These are phyloP conservation scores for Cercospora janseana DNA, from an alignment of 2,329 filamentous ascomycete species.

Conservation along the genomic window DNA sequence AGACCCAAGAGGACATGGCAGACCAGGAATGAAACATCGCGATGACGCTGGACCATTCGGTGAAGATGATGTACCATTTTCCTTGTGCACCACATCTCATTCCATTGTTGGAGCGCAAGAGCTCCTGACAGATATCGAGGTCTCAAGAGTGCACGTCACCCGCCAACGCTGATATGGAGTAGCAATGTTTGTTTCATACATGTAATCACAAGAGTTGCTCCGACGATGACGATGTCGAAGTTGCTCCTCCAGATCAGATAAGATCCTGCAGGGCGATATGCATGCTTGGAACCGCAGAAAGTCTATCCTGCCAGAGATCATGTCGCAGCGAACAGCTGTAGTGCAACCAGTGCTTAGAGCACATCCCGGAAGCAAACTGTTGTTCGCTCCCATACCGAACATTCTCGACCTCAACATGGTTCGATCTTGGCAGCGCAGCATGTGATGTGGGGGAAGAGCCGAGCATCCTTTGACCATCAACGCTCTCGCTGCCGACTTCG, in stretches of 20 bases:
- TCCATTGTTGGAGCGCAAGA: too few relatives aligned
- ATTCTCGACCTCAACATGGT: neutral
- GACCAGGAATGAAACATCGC: too few relatives aligned
- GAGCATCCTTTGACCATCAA: slow-evolving; percentile 2
- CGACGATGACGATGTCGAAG: neutral
- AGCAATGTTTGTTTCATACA: neutral
- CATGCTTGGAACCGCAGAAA: neutral
- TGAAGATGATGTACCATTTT: too few relatives aligned
- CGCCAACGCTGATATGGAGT: too few relatives aligned
- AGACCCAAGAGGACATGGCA: too few relatives aligned
- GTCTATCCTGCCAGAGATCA: neutral
- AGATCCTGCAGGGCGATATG: slow-evolving; percentile 9
- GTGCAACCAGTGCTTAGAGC: neutral
- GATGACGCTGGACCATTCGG: too few relatives aligned
- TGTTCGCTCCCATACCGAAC: neutral
- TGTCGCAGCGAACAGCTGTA: too few relatives aligned
- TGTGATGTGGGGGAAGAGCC: neutral
- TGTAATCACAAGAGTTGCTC: neutral
- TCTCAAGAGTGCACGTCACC: too few relatives aligned
- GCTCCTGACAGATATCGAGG: too few relatives aligned
- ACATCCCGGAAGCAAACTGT: neutral
- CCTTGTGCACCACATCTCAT: too few relatives aligned
- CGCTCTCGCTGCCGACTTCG: slow-evolving; percentile 3
- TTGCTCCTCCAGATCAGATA: slow-evolving; percentile 5
- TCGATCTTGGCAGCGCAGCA: slow-evolving; percentile 5